These are phyloP conservation scores for Letharia columbiana DNA, from an alignment of 495 filamentous ascomycete species.

Conservation along the genomic window DNA sequence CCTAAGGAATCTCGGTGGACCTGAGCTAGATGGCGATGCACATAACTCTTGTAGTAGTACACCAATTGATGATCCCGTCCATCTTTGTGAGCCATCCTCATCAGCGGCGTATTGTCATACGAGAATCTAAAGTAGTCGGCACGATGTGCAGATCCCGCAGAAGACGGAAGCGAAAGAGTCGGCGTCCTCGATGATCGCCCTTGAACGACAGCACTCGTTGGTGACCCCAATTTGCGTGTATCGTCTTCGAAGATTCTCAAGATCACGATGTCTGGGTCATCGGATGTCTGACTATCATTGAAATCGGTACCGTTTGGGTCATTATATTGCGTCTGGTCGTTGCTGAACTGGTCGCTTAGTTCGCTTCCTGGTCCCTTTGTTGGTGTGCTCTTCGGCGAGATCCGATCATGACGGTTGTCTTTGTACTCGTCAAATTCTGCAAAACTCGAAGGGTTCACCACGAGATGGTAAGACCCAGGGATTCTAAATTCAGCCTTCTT, in stretches of 20 bases:
- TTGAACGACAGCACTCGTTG: conserved; percentile 3
- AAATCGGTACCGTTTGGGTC: background rate
- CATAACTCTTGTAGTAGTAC: conserved; percentile 22
- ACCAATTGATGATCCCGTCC: conserved; percentile 21
- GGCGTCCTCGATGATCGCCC: conserved; percentile 12
- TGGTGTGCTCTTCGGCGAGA: conserved; percentile 8
- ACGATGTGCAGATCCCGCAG: conserved; percentile 8
- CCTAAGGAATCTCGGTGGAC: conserved; percentile 24
- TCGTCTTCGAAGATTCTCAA: conserved; percentile 40
- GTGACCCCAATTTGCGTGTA: conserved; percentile 28
- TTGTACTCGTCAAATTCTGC: conserved; percentile 45
- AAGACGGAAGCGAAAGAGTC: conserved; percentile 11
- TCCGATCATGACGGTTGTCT: conserved; percentile 29
- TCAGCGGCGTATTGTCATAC: conserved; percentile 21
- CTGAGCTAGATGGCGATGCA: conserved; percentile 24
- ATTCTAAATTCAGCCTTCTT: conserved; percentile 44
- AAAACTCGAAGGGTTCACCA: conserved; percentile 50
- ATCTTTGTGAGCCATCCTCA: conserved; percentile 19
- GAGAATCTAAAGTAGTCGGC: conserved; percentile 18
- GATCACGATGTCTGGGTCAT: conserved; percentile 21
- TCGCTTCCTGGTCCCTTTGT: background rate
- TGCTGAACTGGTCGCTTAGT: background rate
- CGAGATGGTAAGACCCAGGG: conserved; percentile 51
- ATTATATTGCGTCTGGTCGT: conserved; percentile 1
- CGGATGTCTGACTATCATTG: conserved; percentile 3